Evolutionary conservation across 805 yeast genomes (phyloP).

Genomic region (Saturnispora sekii): DNA sequence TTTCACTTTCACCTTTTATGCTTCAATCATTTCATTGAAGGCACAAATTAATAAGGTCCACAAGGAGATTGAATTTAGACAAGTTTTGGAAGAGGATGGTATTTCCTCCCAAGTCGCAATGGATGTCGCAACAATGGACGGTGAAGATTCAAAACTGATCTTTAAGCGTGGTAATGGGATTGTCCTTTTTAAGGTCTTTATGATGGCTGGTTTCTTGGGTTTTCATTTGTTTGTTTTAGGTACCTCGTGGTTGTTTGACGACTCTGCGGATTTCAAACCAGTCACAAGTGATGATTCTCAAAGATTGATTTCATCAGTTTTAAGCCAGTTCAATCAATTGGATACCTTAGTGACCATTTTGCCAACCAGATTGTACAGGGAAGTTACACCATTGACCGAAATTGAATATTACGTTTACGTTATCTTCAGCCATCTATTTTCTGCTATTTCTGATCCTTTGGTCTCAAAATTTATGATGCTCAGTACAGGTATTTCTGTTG

Average conservation of each 20-base stretch:
- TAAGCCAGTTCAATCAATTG: not conserved
- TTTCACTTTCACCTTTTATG: conserved; percentile 68
- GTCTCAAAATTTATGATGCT: conserved; percentile 69
- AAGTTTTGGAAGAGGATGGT: conserved; percentile 89
- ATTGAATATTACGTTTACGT: conserved; percentile 51
- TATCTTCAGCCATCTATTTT: conserved; percentile 45
- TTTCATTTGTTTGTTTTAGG: conserved; percentile 63
- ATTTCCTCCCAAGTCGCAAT: conserved; percentile 65
- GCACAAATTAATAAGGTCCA: conserved; percentile 83
- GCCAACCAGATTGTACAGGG: conserved; percentile 49
- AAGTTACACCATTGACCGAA: conserved; percentile 44
- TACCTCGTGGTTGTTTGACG: conserved; percentile 57
- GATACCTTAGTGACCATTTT: conserved; percentile 45
- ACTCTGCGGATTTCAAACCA: conserved; percentile 26
- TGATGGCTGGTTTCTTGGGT: conserved; percentile 48
- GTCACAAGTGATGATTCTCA: conserved; percentile 19
- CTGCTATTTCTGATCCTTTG: conserved; percentile 68
- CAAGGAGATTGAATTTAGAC: conserved; percentile 65
- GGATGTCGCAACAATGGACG: conserved; percentile 42
- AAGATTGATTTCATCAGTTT: conserved; percentile 29
- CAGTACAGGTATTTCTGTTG: conserved; percentile 63
- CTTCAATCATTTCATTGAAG: conserved; percentile 78
- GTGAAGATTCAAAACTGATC: conserved; percentile 21
- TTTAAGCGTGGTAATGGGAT: conserved; percentile 34
- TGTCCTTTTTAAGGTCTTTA: conserved; percentile 48